Conservation (phyloP, 257 asterid species). For the Jaltomata sinuosa region DNA sequence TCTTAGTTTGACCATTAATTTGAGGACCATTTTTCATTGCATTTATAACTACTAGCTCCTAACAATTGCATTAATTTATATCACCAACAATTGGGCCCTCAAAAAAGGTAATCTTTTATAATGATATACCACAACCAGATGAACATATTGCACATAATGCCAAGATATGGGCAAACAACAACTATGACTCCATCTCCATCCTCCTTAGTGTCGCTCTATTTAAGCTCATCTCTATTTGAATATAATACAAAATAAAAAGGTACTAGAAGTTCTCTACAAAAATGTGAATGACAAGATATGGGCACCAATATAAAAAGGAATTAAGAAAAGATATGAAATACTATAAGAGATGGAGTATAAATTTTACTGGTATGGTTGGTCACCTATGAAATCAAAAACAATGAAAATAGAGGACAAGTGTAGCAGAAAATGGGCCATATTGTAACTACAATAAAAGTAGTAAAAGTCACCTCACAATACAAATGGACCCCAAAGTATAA, state of each 20-base stretch:
- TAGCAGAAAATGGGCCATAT: neutral
- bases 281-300: neutral
- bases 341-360: neutral
- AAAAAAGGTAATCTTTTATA: neutral
- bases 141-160: neutral
- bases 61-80: neutral
- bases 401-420: neutral
- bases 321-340: neutral
- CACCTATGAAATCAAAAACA: neutral
- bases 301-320: neutral
- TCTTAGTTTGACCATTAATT: neutral
- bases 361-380: neutral
- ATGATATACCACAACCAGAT: neutral
- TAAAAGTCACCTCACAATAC: neutral
- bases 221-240: neutral
- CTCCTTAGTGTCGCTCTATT: neutral
- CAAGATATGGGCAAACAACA: neutral
- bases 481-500: neutral
- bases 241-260: neutral
- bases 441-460: neutral
- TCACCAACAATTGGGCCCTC: neutral
- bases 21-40: neutral
- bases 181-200: neutral
- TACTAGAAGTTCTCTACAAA: neutral
- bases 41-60: neutral